Base-by-base conservation (phyloP, 495 filamentous ascomycete genomes). In the Cudoniella acicularis region DNA sequence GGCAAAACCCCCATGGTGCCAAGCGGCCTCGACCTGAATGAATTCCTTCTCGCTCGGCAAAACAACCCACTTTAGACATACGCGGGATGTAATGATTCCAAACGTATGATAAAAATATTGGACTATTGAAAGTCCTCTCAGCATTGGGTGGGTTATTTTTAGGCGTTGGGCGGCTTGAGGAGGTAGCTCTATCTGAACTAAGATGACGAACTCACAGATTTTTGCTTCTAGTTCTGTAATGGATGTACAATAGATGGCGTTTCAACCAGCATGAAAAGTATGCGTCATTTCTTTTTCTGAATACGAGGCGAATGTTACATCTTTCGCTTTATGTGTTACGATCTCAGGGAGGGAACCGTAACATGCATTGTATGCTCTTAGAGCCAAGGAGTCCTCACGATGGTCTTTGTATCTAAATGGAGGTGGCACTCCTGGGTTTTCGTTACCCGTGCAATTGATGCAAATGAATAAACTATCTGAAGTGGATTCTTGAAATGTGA, bases 1-100 rank as follows among this genome's bases (percentile, higher is more conserved):
- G 79, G 62, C 89, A 89, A 83, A 94, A 96, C 64, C 90, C 91
- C 0, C 91, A 96, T 62, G 88, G 88, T 24, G 83, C 88, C 9
- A 96, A 96, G 71, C 81, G 89, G 56, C 86, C 86, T 58, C 82
- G 89, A 55, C 83, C 84, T 60, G 85, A 87, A 66, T 87, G 78
- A 69, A 57, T 13, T 20, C 21, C 3, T 52, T 13, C 9, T 21
- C 23, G 18, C n/a, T n/a, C 11, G n/a, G 3, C 48, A 24, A 6
- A 36, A 36, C 13, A 6, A n/a, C 13, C 30, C 4, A 36, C 30
- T 36, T 36, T 4, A 4, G 30, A 36, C 30, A 36, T 36, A 36
- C 13, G 4, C 13, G n/a, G 4, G 30, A 36, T 36, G 30, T 36
- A 36, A 36, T 13, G 30, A 6, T 36, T 36, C 6, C 30, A 13